A percentile compares a stretch with the other conserved stretches of the same genome.
Evolutionary conservation across 495 filamentous ascomycete genomes (phyloP).

Genomic region (Aspergillus hancockii): DNA sequence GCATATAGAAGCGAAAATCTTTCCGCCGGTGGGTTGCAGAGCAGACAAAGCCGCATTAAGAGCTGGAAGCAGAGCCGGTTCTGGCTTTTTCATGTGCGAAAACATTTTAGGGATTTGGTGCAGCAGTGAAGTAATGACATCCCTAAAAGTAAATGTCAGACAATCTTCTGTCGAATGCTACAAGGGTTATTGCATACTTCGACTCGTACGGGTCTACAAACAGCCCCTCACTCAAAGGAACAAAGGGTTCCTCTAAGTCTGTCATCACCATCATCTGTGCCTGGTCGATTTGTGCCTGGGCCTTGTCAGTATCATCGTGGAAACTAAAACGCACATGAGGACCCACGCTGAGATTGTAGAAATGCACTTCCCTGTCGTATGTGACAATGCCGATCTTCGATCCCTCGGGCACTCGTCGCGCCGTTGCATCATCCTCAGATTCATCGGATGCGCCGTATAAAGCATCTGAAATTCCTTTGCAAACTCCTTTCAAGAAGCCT

Average conservation of each 20-base stretch:
- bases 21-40: conserved; percentile 83
- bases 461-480: conserved; percentile 81
- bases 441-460: conserved; percentile 69
- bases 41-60: conserved; percentile 80
- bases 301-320: conserved; percentile 24
- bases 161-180: neutral
- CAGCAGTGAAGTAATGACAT: conserved; percentile 83
- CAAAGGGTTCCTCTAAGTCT: conserved; percentile 95
- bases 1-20: conserved; percentile 83
- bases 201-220: conserved; percentile 97
- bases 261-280: conserved; percentile 99
- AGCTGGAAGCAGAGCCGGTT: conserved; percentile 81
- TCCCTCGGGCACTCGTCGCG: conserved; percentile 68
- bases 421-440: conserved; percentile 52
- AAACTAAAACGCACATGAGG: neutral
- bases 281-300: conserved; percentile 71
- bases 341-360: conserved; percentile 88
- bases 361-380: conserved; percentile 93
- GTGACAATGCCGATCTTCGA: conserved; percentile 94
- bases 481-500: conserved; percentile 88
- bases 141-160: conserved; percentile 38
- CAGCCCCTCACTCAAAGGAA: conserved; percentile 85
- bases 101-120: conserved; percentile 80
- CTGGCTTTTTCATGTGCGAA: conserved; percentile 80
- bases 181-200: conserved; percentile 49